Percentiles rank a stretch among this genome's conserved stretches.
phyloP scores from a whole-genome alignment of 116 monocot genomes.

The Papilionanthe hybrid region DNA sequence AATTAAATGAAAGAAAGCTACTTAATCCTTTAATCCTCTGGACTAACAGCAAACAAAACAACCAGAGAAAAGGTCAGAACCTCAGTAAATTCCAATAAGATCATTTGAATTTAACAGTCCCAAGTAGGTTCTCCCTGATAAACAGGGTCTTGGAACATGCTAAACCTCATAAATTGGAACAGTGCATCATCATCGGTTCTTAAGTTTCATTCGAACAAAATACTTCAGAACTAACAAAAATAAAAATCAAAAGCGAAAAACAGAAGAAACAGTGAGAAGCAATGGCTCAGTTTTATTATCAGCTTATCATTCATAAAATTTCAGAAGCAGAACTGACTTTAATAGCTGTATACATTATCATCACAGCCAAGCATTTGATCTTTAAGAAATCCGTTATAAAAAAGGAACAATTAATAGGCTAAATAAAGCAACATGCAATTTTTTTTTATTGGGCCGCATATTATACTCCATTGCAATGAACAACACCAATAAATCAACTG shows the following conservation, averaged over 20 bases:
- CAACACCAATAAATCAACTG: not conserved
- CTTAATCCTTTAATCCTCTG: no score
- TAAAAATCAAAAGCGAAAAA: not conserved
- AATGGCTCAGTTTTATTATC: not conserved
- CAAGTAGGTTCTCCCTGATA: conserved; percentile 28
- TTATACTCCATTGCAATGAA: not conserved
- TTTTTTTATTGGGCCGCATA: not conserved
- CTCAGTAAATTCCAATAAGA: not conserved
- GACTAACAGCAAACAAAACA: no score
- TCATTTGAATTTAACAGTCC: conserved; percentile 18
- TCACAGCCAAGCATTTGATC: not conserved
- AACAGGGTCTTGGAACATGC: conserved; percentile 17
- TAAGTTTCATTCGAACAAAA: not conserved
- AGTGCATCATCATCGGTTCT: not conserved
- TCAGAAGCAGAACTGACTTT: conserved; percentile 10
- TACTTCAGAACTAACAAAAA: not conserved
- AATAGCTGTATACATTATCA: no score
- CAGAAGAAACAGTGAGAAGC: not conserved
- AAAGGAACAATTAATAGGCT: not conserved
- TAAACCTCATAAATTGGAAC: conserved; percentile 5
- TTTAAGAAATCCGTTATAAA: not conserved
- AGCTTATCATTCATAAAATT: conserved; percentile 5
- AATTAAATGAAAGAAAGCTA: no score
- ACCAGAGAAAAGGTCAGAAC: no score
- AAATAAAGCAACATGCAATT: not conserved